Conservation (phyloP, 164 flowering plant species). For the Euptelea pleiosperma region DNA sequence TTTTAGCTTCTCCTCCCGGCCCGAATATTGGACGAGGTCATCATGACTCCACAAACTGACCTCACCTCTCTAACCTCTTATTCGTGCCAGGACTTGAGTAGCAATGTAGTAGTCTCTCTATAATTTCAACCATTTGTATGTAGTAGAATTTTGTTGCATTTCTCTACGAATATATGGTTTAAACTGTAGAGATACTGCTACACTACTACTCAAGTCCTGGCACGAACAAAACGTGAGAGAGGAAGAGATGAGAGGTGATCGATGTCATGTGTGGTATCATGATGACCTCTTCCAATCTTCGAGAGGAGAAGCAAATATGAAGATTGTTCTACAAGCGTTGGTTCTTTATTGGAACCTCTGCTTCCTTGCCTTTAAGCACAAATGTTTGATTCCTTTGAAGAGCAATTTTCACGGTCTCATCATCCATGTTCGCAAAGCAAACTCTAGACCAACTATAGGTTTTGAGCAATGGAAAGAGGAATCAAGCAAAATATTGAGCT, state of each 20-base stretch:
- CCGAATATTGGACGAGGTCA: conserved; percentile 11
- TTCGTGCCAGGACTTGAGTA: conserved; percentile 18
- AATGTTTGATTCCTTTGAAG: conserved; percentile 11
- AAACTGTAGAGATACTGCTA: too few species aligned
- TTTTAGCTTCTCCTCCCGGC: conserved; percentile 14
- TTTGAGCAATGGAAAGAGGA: conserved; percentile 76
- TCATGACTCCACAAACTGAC: conserved; percentile 15
- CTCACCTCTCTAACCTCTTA: conserved; percentile 31
- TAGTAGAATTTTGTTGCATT: too few species aligned
- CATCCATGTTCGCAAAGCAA: conserved; percentile 22
- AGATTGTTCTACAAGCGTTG: conserved; percentile 7
- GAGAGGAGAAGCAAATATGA: conserved; percentile 11
- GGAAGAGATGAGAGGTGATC: conserved; percentile 26
- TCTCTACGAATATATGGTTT: too few species aligned
- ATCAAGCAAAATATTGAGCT: conserved; percentile 91
- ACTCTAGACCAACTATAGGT: conserved; percentile 79
- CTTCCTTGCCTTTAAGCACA: not conserved
- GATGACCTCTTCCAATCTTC: conserved; percentile 12
- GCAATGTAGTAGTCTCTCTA: too few species aligned
- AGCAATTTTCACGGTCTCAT: conserved; percentile 11
- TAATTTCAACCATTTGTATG: too few species aligned
- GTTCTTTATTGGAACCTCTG: conserved; percentile 2
- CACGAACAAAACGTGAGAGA: conserved; percentile 27
- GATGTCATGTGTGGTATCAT: conserved; percentile 15
- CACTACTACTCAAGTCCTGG: conserved; percentile 14